A percentile compares a stretch with the other conserved stretches of the same genome.
These are phyloP conservation scores for Syncephalastrum monosporum DNA, from an alignment of 371 early-diverging fungal species.

Conservation along the genomic window DNA sequence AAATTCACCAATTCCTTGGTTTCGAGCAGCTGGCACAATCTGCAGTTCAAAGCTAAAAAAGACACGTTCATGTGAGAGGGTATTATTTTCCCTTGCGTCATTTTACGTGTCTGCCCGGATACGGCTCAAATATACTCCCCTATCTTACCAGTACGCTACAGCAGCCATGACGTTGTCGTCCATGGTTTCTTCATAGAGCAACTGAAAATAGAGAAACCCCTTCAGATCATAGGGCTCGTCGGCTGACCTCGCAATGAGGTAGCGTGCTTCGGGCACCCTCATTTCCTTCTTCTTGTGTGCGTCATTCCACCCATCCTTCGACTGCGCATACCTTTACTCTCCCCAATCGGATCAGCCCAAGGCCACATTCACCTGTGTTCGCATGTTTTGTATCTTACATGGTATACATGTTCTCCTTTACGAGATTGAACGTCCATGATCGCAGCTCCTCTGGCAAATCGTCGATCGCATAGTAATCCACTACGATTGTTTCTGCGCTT, in stretches of 20 bases:
- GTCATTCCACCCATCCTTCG: slow-evolving; percentile 60
- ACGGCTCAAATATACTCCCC: not conserved
- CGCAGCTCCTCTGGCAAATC: slow-evolving; percentile 37
- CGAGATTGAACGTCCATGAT: slow-evolving; percentile 49
- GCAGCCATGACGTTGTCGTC: slow-evolving; percentile 55
- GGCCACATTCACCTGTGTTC: no score
- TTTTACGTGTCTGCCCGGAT: no score
- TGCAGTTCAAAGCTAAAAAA: slow-evolving; percentile 51
- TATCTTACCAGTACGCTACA: slow-evolving; percentile 56
- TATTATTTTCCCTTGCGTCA: not conserved
- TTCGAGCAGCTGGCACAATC: slow-evolving; percentile 35
- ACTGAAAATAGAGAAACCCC: slow-evolving; percentile 54
- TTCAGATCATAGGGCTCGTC: slow-evolving; percentile 39
- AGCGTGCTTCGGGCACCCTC: slow-evolving; percentile 44
- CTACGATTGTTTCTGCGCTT: slow-evolving; percentile 6
- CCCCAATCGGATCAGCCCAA: no score
- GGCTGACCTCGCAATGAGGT: slow-evolving; percentile 45
- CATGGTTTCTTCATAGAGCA: slow-evolving; percentile 61
- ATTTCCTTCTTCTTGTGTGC: slow-evolving; percentile 51
- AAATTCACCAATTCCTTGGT: slow-evolving; percentile 52
- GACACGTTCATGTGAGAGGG: not conserved
- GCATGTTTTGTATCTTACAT: slow-evolving; percentile 31
- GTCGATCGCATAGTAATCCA: slow-evolving; percentile 47
- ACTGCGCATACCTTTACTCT: slow-evolving; percentile 39
- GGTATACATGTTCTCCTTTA: slow-evolving; percentile 54